Conservation (phyloP, 1,284 basidiomycete species). For the Sphagnurus paluster region DNA sequence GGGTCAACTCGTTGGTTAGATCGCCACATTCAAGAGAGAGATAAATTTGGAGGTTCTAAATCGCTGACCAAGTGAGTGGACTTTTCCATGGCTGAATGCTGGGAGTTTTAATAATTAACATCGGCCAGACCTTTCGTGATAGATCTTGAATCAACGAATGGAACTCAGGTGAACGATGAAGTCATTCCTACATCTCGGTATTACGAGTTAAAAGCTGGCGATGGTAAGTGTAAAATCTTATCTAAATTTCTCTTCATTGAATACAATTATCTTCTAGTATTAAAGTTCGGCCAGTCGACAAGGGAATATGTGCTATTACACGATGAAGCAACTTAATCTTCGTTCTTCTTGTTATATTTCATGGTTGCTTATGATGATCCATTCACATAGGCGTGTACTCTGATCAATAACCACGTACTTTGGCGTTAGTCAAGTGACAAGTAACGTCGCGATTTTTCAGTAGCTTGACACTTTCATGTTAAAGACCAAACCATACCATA, state of each 20-base stretch:
- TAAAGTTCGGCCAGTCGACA: constrained; percentile 88
- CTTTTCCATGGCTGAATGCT: constrained; percentile 3
- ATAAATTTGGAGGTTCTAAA: constrained; percentile 85
- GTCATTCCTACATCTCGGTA: constrained; percentile 85
- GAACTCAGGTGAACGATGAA: constrained; percentile 88
- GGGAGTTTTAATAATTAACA: constrained; percentile 10
- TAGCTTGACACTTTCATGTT: too few species aligned
- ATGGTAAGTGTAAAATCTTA: constrained; percentile 58
- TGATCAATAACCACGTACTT: too few species aligned
- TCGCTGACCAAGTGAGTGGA: constrained; percentile 75
- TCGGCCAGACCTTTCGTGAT: constrained; percentile 90
- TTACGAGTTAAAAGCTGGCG: constrained; percentile 86
- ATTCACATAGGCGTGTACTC: too few species aligned
- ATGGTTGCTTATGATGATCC: too few species aligned
- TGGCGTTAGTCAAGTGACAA: too few species aligned
- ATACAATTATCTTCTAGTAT: constrained; percentile 51
- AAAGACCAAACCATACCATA: too few species aligned
- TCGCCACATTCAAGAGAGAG: constrained; percentile 82
- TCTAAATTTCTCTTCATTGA: background rate
- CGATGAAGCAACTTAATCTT: constrained; percentile 61
- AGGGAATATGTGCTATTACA: constrained; percentile 89
- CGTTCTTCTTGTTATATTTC: background rate
- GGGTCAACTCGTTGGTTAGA: constrained; percentile 41
- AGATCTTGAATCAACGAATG: constrained; percentile 96
- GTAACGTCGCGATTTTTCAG: too few species aligned